Conservation (phyloP, 2,329 filamentous ascomycete species). For the Periconia macrospinosa region DNA sequence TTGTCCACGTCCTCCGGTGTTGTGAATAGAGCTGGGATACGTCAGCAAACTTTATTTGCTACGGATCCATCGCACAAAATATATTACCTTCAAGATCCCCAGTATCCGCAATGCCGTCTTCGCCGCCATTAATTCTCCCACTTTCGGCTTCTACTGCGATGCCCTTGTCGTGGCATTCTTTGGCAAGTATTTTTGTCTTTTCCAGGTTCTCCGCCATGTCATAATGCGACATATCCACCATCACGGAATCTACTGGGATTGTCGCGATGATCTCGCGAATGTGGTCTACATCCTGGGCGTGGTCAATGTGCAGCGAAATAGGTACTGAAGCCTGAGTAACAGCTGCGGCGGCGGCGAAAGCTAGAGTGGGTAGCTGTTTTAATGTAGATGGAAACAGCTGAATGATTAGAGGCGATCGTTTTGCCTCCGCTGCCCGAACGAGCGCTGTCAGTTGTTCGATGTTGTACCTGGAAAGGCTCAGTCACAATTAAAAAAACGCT, state of each 20-base stretch:
- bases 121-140: constrained; percentile 69
- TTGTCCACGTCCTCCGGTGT: constrained; percentile 68
- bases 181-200: constrained; percentile 62
- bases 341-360: constrained; percentile 48
- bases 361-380: constrained; percentile 59
- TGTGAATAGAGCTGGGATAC: constrained; percentile 54
- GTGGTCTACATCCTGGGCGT: constrained; percentile 49
- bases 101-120: constrained; percentile 73
- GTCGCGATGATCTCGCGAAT: constrained; percentile 48
- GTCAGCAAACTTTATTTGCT: constrained; percentile 1
- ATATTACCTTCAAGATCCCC: constrained; percentile 58
- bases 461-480: constrained; percentile 30
- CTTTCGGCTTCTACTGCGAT: constrained; percentile 72
- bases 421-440: constrained; percentile 37
- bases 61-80: background rate
- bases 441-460: constrained; percentile 39
- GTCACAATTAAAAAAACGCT: background rate
- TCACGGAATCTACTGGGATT: constrained; percentile 70
- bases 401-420: constrained; percentile 38
- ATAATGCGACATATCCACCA: constrained; percentile 76
- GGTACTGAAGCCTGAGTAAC: constrained; percentile 46
- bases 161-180: constrained; percentile 63
- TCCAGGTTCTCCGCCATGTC: constrained; percentile 71
- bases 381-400: constrained; percentile 63
- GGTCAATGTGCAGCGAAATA: constrained; percentile 51